These are phyloP conservation scores for Cavenderia fasciculata DNA, from an alignment of 78 protist genomes.

Conservation along the genomic window DNA sequence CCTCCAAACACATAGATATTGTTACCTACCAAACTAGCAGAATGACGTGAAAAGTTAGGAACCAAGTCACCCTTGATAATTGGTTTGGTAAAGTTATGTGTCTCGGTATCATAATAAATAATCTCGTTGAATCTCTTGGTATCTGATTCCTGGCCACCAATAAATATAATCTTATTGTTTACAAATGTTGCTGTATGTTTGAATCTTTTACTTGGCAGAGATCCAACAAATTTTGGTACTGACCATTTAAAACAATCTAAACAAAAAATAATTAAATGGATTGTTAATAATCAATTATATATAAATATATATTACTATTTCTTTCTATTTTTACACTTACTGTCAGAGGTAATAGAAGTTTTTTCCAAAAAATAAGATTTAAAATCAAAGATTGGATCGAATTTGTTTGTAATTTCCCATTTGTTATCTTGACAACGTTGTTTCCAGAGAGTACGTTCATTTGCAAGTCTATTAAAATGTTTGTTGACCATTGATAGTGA, in stretches of 20 bases:
- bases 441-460: slow-evolving; percentile 65
- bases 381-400: slow-evolving; percentile 40
- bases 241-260: slow-evolving; percentile 39
- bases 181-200: slow-evolving; percentile 71
- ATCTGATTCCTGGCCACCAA: slow-evolving; percentile 77
- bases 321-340: slow-evolving; percentile 4
- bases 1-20: slow-evolving; percentile 75
- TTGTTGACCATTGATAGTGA: neutral
- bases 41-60: slow-evolving; percentile 65
- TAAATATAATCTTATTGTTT: slow-evolving; percentile 54
- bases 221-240: slow-evolving; percentile 45
- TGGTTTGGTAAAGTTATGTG: slow-evolving; percentile 50
- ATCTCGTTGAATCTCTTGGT: slow-evolving; percentile 75
- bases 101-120: slow-evolving; percentile 45
- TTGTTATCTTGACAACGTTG: neutral
- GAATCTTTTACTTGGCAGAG: slow-evolving; percentile 58
- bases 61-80: slow-evolving; percentile 50
- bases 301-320: neutral
- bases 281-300: neutral
- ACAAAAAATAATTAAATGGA: neutral
- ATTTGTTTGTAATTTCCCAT: slow-evolving; percentile 27
- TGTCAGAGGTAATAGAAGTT: slow-evolving; percentile 4
- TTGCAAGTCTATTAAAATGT: slow-evolving; percentile 1
- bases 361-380: slow-evolving; percentile 60
- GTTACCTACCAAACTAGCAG: slow-evolving; percentile 21